Base-by-base conservation (phyloP, 116 monocot species). In the Iris pallida region DNA sequence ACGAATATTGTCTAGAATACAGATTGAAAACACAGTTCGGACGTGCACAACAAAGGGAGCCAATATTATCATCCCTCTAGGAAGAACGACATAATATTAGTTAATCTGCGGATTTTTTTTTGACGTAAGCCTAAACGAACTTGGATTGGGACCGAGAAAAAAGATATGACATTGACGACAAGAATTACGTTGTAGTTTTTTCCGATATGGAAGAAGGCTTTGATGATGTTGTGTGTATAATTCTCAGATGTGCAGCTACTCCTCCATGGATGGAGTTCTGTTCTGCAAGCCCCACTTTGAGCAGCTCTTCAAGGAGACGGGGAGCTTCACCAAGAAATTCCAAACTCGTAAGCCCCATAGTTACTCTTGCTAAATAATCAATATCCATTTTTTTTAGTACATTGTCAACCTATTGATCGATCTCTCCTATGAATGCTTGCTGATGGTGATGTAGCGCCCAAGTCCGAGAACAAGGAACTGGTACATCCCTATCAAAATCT, bases 281-380 rank as follows among this genome's bases (percentile, higher is more conserved):
- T 90, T 86, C 78, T 90, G 90, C 76, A 90, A 90, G 70, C 77
- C 90, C 59, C 90, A 90, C 47, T 90, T 90, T 65, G 90, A 90
- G 76, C 90, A 90, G 67, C 83, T 90, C 59, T 90, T 90, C 71
- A 90, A 90, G 75, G 90, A 90, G 75, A 86, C 86, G 4, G 90
- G 90, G 45, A 77, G 67, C 60, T 89, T 82, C 78, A 69, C 80
- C 30, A 89, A 89, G 63, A 89, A 89, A 13, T 89, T 89, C 63
- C 83, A 80, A 48, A 57, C 81, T 46, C 70, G 85, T 85, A 53
- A 66, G 68, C 55, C 51, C 7, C 18, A n/a, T 9, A 43, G 15
- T 30, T 12, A 51, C 7, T 14, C 5, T 45, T 61, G 42, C 2
- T 58, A 16, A 12, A 42, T 11, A 41, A 20, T 57, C 3, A 30